Evolutionary conservation across 106 monocot genomes (phyloP).

Genomic region (Dendrobium huoshanense): DNA sequence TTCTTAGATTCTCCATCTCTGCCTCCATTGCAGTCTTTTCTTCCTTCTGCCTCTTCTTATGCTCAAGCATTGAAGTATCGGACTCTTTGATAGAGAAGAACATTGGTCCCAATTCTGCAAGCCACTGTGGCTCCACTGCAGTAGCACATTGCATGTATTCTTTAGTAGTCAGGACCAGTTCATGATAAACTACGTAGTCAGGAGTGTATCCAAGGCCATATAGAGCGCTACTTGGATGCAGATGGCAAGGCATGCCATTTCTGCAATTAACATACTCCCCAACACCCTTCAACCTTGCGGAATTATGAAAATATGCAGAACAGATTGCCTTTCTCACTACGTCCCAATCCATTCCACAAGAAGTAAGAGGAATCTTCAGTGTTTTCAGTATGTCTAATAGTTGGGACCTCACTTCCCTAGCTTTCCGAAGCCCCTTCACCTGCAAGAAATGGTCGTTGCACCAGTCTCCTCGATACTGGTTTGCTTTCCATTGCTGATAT

Average conservation of each 20-base stretch:
- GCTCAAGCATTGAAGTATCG: conserved; percentile 80
- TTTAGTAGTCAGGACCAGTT: conserved; percentile 70
- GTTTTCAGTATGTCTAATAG: conserved; percentile 81
- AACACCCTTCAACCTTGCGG: conserved; percentile 81
- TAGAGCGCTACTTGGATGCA: conserved; percentile 89
- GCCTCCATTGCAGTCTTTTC: conserved; percentile 89
- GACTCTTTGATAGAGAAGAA: conserved; percentile 93
- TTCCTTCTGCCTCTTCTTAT: conserved; percentile 87
- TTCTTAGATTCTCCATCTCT: conserved; percentile 87
- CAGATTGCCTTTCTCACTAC: conserved; percentile 92
- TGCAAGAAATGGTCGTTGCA: conserved; percentile 93
- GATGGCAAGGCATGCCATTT: conserved; percentile 95
- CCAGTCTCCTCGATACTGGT: conserved; percentile 87
- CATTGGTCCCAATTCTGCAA: conserved; percentile 96
- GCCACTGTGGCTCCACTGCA: conserved; percentile 92
- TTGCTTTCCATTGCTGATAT: conserved; percentile 84
- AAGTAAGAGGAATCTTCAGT: conserved; percentile 69
- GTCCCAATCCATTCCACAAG: conserved; percentile 90
- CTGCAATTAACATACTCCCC: conserved; percentile 88
- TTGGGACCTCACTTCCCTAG: conserved; percentile 89
- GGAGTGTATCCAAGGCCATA: conserved; percentile 91
- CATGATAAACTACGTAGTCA: conserved; percentile 91
- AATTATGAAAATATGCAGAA: conserved; percentile 89
- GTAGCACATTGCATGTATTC: conserved; percentile 98
- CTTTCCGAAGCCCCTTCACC: conserved; percentile 83